Percentiles rank a stretch among this genome's conserved stretches.
These are phyloP conservation scores for Hordeum marinum DNA, from an alignment of 176 grass and related monocot genomes.

Conservation along the genomic window DNA sequence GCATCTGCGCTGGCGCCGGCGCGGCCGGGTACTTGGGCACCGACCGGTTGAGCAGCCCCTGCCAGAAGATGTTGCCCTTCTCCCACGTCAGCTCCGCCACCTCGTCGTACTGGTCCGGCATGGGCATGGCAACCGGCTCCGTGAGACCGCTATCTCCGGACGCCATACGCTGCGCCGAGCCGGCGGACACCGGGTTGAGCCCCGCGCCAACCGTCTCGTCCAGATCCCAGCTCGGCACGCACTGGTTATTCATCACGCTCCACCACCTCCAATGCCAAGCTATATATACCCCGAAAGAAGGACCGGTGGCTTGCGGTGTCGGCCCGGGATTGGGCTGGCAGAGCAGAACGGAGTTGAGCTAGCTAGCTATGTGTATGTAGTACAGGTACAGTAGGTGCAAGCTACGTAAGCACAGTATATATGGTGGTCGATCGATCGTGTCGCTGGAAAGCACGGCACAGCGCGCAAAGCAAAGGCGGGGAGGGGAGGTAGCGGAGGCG, in stretches of 20 bases:
- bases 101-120: constrained; percentile 55
- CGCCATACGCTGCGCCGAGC: background rate
- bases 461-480: background rate
- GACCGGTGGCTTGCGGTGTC: background rate
- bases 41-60: constrained; percentile 47
- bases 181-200: background rate
- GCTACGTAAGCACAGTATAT: background rate
- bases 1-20: background rate
- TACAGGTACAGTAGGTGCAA: background rate
- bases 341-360: background rate
- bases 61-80: constrained; percentile 75
- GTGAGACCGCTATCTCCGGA: background rate
- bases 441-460: background rate
- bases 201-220: constrained; percentile 27
- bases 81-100: constrained; percentile 86
- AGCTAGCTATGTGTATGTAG: background rate
- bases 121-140: constrained; percentile 13
- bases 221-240: constrained; percentile 81
- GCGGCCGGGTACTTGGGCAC: constrained; percentile 19
- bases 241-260: constrained; percentile 61
- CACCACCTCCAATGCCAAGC: background rate
- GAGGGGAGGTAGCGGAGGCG: background rate
- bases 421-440: background rate
- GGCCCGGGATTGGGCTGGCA: background rate
- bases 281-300: background rate